Percentiles rank a stretch among this genome's conserved stretches.
phyloP scores from a whole-genome alignment of 169 alveolate species.

The Plasmodium knowlesi region DNA sequence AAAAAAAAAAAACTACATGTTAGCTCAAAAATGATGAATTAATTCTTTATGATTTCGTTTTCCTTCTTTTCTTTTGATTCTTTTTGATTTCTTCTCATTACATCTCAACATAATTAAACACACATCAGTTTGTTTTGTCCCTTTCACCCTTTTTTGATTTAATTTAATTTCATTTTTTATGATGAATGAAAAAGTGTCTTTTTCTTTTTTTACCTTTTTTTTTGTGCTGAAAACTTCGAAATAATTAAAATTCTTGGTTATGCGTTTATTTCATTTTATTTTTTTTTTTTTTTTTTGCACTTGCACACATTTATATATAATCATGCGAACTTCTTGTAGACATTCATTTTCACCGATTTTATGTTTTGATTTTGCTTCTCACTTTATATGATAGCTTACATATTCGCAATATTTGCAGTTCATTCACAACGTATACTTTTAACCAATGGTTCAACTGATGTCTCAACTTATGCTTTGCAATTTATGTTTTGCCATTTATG shows the following conservation, averaged over 20 bases:
- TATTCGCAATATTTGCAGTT: not conserved
- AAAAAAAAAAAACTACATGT: constrained; percentile 11
- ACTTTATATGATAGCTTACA: not conserved
- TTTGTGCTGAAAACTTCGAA: not conserved
- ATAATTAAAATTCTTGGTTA: constrained; percentile 8
- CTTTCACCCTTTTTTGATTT: not conserved
- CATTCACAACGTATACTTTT: not conserved
- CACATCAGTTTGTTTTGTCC: not conserved
- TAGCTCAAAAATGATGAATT: constrained; percentile 54
- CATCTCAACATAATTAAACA: not conserved
- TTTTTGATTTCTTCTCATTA: not conserved
- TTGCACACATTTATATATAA: constrained; percentile 15
- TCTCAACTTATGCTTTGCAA: not conserved
- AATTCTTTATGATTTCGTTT: constrained; percentile 6
- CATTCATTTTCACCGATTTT: constrained; percentile 7
- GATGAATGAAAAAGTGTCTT: constrained; percentile 31
- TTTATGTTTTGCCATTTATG: not conserved
- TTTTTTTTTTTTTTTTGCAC: not conserved
- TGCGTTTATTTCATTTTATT: not conserved
- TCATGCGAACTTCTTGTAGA: not conserved
- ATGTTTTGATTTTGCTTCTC: not conserved
- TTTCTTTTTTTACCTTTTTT: constrained; percentile 3
- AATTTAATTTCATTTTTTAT: constrained; percentile 5
- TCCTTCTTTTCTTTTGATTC: not conserved
- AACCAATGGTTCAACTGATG: not conserved